phyloP scores from a whole-genome alignment of 306 rosid species.

The Rosa chinensis region DNA sequence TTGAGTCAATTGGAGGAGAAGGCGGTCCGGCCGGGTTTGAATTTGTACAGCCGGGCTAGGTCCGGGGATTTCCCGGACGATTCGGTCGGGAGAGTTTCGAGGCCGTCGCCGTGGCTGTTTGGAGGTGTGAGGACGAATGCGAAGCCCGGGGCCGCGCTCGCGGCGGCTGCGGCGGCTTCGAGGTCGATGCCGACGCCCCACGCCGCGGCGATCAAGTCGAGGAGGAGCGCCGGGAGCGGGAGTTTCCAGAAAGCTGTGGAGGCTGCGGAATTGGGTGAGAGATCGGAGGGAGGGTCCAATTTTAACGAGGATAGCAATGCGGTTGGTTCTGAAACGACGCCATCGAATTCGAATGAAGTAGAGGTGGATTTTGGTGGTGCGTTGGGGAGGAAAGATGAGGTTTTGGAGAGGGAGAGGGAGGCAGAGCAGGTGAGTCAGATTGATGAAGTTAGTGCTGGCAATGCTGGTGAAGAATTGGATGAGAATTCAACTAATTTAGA shows the following conservation, averaged over 20 bases:
- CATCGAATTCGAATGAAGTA: conserved; percentile 20
- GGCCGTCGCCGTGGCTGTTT: conserved; percentile 64
- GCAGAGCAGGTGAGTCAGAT: conserved; percentile 29
- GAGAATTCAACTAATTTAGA: conserved; percentile 22
- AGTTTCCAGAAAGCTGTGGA: conserved; percentile 32
- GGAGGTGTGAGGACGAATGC: conserved; percentile 69
- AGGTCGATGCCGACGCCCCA: conserved; percentile 84
- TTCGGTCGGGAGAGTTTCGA: conserved; percentile 37
- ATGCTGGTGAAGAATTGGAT: conserved; percentile 33
- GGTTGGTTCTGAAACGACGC: conserved; percentile 4
- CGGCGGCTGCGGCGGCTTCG: conserved; percentile 90
- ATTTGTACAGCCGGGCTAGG: conserved; percentile 40
- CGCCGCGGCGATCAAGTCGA: conserved; percentile 79
- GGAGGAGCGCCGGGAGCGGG: conserved; percentile 49
- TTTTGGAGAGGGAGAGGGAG: conserved; percentile 32
- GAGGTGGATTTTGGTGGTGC: conserved; percentile 29
- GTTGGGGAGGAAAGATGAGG: conserved; percentile 26
- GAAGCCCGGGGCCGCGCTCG: conserved; percentile 93
- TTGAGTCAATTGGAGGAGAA: conserved; percentile 21
- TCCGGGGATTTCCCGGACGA: conserved; percentile 44
- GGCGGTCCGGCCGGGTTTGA: conserved; percentile 30
- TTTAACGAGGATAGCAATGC: conserved; percentile 37
- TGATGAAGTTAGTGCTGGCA: conserved; percentile 21
- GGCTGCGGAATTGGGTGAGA: conserved; percentile 33
- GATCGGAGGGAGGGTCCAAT: conserved; percentile 23